These are phyloP conservation scores for Parachlorella kessleri DNA, from an alignment of 139 green algal species.

Conservation along the genomic window DNA sequence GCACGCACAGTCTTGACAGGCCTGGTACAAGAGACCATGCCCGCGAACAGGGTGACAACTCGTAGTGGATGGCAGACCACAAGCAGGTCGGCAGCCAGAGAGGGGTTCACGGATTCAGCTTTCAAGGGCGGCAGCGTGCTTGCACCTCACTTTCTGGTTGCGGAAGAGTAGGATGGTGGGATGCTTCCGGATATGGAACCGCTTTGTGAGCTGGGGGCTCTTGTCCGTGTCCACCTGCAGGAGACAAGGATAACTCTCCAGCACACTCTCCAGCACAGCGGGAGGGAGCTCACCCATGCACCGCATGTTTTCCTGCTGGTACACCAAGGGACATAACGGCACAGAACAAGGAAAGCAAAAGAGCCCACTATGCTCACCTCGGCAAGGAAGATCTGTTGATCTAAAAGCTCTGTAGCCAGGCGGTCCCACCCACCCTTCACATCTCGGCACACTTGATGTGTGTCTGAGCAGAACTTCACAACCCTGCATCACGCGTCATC, in stretches of 20 bases:
- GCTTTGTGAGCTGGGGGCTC: background rate
- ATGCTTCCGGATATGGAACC: background rate
- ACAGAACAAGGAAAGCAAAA: background rate
- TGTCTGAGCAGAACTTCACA: background rate
- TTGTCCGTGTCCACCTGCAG: background rate
- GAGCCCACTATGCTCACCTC: background rate
- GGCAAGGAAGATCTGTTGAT: constrained; percentile 2
- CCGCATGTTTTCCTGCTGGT: background rate
- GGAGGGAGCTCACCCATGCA: background rate
- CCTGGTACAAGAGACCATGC: no score
- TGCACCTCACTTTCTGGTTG: background rate
- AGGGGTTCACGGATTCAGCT: no score
- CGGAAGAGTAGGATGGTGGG: background rate
- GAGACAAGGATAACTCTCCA: no score
- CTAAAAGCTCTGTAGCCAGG: background rate
- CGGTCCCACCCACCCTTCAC: background rate
- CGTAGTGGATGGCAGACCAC: no score
- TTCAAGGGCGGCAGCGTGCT: no score
- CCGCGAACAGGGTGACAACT: no score
- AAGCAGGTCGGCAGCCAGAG: no score
- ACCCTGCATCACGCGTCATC: background rate
- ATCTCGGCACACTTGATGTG: background rate
- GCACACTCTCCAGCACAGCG: no score
- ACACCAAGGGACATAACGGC: no score
- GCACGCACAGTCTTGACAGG: no score